A percentile compares a stretch with the other conserved stretches of the same genome.
Conservation (phyloP, 179 eudicot genomes). For the Spergularia azorica region DNA sequence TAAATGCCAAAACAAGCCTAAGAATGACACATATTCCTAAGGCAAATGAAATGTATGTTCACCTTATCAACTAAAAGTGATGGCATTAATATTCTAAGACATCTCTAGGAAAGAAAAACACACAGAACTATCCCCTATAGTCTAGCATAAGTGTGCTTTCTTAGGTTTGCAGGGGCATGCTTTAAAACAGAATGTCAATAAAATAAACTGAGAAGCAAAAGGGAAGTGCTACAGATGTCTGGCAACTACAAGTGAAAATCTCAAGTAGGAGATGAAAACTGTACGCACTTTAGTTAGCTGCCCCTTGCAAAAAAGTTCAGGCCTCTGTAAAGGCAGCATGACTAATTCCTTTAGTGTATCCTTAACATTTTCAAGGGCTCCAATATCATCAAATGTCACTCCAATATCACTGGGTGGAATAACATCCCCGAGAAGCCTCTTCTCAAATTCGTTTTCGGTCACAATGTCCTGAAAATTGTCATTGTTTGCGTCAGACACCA, state of each 20-base stretch:
- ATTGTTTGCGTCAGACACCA: neutral
- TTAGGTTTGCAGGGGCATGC: neutral
- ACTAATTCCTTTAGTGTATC: slow-evolving; percentile 87
- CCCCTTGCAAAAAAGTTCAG: slow-evolving; percentile 83
- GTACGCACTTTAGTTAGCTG: slow-evolving; percentile 76
- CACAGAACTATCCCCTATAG: too few species aligned
- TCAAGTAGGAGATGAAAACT: neutral
- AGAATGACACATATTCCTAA: neutral
- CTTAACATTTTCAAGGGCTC: slow-evolving; percentile 83
- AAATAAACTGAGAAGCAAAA: neutral
- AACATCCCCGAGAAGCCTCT: slow-evolving; percentile 78
- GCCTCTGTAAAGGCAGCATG: slow-evolving; percentile 93
- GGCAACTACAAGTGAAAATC: slow-evolving; percentile 1
- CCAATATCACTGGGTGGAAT: slow-evolving; percentile 92
- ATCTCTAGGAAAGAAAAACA: too few species aligned
- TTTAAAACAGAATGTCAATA: neutral
- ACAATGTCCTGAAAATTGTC: slow-evolving; percentile 59
- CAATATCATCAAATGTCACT: slow-evolving; percentile 88
- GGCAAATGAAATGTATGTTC: neutral
- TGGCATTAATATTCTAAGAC: neutral
- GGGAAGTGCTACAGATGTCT: neutral
- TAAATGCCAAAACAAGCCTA: neutral
- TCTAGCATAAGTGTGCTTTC: neutral
- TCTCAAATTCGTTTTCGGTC: slow-evolving; percentile 90
- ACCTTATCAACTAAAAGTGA: neutral